phyloP scores from a whole-genome alignment of 2,329 filamentous ascomycete species.

The Xylogone sp. region DNA sequence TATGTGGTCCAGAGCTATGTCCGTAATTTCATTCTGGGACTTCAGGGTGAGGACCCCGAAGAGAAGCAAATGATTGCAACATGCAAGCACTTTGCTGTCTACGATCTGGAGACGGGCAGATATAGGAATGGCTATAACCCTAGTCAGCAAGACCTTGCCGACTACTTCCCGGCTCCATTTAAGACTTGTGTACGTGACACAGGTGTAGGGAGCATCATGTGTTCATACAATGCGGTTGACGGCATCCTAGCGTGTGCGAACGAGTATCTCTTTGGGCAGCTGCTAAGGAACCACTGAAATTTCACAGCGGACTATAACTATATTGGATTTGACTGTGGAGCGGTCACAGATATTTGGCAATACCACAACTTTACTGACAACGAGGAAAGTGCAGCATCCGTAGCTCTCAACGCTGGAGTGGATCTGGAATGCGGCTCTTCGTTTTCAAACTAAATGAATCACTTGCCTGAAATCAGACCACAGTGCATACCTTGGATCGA shows the following conservation, averaged over 20 bases:
- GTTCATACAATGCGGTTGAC: slow-evolving; percentile 60
- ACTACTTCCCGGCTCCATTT: slow-evolving; percentile 65
- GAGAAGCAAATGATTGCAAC: slow-evolving; percentile 47
- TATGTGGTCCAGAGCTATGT: slow-evolving; percentile 47
- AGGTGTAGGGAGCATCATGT: slow-evolving; percentile 55
- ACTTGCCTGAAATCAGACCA: slow-evolving; percentile 32
- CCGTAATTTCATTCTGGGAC: slow-evolving; percentile 47
- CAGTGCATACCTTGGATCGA: slow-evolving; percentile 39
- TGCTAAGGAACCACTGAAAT: slow-evolving; percentile 61
- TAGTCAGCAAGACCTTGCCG: slow-evolving; percentile 56
- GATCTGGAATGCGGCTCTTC: neutral
- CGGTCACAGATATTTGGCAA: slow-evolving; percentile 47
- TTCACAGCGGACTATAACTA: slow-evolving; percentile 59
- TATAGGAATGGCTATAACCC: slow-evolving; percentile 54
- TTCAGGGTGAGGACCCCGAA: slow-evolving; percentile 46
- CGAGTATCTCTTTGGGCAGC: slow-evolving; percentile 25
- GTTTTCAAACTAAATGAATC: neutral
- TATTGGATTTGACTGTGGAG: slow-evolving; percentile 62
- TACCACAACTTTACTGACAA: neutral
- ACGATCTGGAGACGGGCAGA: slow-evolving; percentile 50
- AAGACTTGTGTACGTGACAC: slow-evolving; percentile 55
- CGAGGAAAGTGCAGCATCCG: neutral
- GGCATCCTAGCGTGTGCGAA: slow-evolving; percentile 58
- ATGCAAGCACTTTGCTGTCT: no score
- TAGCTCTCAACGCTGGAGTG: neutral